These are phyloP conservation scores for Tritrichomonas musculus DNA, from an alignment of 208 protist genomes.

Conservation along the genomic window DNA sequence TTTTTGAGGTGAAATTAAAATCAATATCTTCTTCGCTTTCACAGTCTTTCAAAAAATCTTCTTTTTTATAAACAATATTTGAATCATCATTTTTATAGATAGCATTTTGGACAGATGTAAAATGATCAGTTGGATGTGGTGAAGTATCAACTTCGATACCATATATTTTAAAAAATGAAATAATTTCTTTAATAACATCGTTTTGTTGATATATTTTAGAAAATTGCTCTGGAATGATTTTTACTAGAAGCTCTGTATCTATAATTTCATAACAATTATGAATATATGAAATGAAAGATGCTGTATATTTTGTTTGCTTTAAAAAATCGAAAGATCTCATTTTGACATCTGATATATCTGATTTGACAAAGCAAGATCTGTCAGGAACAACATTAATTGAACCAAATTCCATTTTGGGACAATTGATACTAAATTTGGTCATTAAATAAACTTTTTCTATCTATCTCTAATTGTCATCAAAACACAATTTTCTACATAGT, in stretches of 20 bases:
- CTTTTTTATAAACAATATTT: background rate
- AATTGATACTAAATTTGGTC: too few relatives aligned
- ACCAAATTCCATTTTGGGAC: conserved; percentile 9
- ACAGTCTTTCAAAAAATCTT: background rate
- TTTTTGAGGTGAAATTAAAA: background rate
- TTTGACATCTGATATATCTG: background rate
- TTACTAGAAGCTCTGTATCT: background rate
- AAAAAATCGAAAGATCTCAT: background rate
- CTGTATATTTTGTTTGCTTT: background rate
- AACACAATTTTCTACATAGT: too few relatives aligned
- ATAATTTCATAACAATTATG: background rate
- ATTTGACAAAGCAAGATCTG: background rate
- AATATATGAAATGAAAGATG: background rate
- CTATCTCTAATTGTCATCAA: too few relatives aligned
- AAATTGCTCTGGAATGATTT: background rate
- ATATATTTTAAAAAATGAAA: background rate
- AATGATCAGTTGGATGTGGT: background rate
- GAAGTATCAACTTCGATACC: background rate
- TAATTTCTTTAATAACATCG: background rate
- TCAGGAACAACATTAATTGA: background rate
- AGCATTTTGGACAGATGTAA: background rate
- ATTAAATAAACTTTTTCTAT: too few relatives aligned
- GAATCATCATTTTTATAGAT: background rate
- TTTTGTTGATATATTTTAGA: background rate
- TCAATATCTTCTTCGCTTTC: background rate